phyloP scores from a whole-genome alignment of 108 stramenopile species.

The Pinguiococcus pyrenoidosus region DNA sequence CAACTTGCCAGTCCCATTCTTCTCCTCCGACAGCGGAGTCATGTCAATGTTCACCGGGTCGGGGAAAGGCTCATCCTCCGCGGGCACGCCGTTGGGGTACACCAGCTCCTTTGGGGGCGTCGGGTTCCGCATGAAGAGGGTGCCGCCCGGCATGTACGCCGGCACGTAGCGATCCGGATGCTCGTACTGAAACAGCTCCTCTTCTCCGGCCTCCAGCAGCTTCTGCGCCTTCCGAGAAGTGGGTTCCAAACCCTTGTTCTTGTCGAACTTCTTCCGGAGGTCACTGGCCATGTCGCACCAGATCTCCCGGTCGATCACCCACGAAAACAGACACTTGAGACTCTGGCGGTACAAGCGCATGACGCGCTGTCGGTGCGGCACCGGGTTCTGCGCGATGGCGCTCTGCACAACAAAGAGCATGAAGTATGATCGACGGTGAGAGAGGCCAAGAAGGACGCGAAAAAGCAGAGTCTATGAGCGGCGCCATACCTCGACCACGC shows the following conservation, averaged over 20 bases:
- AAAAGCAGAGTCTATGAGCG: no score
- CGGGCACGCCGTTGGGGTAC: constrained; percentile 24
- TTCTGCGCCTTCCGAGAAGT: constrained; percentile 57
- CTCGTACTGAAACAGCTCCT: constrained; percentile 47
- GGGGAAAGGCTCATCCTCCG: constrained; percentile 16
- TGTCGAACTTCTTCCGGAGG: constrained; percentile 63
- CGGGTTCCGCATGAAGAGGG: constrained; percentile 91
- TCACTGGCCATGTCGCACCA: constrained; percentile 60
- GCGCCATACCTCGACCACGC: no score
- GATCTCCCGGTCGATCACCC: constrained; percentile 75
- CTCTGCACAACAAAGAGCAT: no score
- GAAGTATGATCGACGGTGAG: no score
- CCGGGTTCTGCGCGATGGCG: no score
- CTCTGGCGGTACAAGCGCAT: constrained; percentile 20
- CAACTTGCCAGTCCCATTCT: not conserved
- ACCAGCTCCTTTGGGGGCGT: constrained; percentile 74
- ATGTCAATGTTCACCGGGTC: constrained; percentile 6
- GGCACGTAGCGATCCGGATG: constrained; percentile 81
- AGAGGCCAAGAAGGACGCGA: no score
- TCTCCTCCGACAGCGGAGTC: constrained; percentile 1
- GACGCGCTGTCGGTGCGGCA: constrained; percentile 12
- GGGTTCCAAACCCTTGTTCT: constrained; percentile 47
- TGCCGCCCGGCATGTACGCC: constrained; percentile 92
- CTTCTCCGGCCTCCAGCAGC: not conserved
- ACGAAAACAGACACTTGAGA: constrained; percentile 30